Percentiles rank a stretch among this genome's conserved stretches.
These are phyloP conservation scores for Saccharomycodes ludwigii DNA, from an alignment of 805 yeast species.

Conservation along the genomic window DNA sequence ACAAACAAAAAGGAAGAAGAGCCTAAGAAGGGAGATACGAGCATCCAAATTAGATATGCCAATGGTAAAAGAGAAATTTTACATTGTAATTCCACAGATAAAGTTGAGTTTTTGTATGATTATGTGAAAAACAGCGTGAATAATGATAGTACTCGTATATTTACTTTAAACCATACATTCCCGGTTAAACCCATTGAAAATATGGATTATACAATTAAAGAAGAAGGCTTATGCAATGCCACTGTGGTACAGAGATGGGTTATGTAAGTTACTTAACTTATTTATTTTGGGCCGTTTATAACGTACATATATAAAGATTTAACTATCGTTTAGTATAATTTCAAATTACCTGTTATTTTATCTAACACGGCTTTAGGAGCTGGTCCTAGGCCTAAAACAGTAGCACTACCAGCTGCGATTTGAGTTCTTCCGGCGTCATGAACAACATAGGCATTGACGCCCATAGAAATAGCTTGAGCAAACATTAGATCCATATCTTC, in stretches of 20 bases:
- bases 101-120: slow-evolving; percentile 55
- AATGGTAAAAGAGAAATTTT: slow-evolving; percentile 61
- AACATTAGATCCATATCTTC: slow-evolving; percentile 64
- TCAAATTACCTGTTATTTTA: slow-evolving; percentile 67
- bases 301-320: slow-evolving; percentile 5
- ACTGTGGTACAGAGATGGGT: slow-evolving; percentile 87
- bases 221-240: slow-evolving; percentile 67
- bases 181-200: slow-evolving; percentile 68
- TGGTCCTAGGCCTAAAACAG: slow-evolving; percentile 95
- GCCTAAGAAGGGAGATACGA: slow-evolving; percentile 45
- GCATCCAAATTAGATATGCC: slow-evolving; percentile 74
- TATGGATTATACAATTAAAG: slow-evolving; percentile 43
- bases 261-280: slow-evolving; percentile 4
- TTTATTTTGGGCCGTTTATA: slow-evolving; percentile 2
- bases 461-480: slow-evolving; percentile 69
- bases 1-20: slow-evolving; percentile 13
- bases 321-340: slow-evolving; percentile 40
- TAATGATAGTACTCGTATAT: slow-evolving; percentile 32
- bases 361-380: slow-evolving; percentile 79
- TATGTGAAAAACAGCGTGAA: slow-evolving; percentile 43
- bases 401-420: slow-evolving; percentile 89
- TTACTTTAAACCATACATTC: slow-evolving; percentile 64
- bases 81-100: slow-evolving; percentile 50
- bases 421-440: slow-evolving; percentile 98
- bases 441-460: slow-evolving; percentile 67